Evolutionary conservation across 805 yeast genomes (phyloP).

Genomic region (Pichia cabralensis): DNA sequence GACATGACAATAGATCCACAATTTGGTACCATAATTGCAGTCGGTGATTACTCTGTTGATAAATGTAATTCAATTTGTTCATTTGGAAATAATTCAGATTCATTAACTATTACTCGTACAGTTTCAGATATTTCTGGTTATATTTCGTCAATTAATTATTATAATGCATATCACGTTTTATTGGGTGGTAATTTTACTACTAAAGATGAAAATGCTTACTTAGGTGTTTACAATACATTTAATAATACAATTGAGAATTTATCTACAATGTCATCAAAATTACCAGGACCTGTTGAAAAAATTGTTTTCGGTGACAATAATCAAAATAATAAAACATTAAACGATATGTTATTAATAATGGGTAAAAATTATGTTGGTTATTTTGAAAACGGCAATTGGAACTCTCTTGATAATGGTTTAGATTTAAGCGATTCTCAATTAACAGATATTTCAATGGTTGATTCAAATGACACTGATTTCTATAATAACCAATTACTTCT

Average conservation of each 20-base stretch:
- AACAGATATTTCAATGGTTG: slow-evolving; percentile 28
- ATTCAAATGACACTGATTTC: slow-evolving; percentile 25
- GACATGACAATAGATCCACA: slow-evolving; percentile 32
- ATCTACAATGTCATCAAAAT: slow-evolving; percentile 16
- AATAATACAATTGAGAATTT: slow-evolving; percentile 20
- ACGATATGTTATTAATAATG: slow-evolving; percentile 32
- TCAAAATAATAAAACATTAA: slow-evolving; percentile 31
- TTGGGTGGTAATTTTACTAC: slow-evolving; percentile 44
- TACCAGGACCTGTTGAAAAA: slow-evolving; percentile 25
- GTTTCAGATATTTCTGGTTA: slow-evolving; percentile 50
- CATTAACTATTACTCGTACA: slow-evolving; percentile 25
- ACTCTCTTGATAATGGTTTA: slow-evolving; percentile 29
- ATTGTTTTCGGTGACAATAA: slow-evolving; percentile 21
- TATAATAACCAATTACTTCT: slow-evolving; percentile 37
- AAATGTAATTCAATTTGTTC: slow-evolving; percentile 57
- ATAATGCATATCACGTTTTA: slow-evolving; percentile 28
- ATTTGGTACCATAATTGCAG: slow-evolving; percentile 46
- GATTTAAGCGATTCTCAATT: slow-evolving; percentile 29
- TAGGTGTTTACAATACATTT: slow-evolving; percentile 46
- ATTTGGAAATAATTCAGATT: slow-evolving; percentile 35
- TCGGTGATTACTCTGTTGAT: slow-evolving; percentile 50
- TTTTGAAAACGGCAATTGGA: slow-evolving; percentile 42
- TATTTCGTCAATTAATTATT: slow-evolving; percentile 44
- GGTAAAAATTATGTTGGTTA: slow-evolving; percentile 31
- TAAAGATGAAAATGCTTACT: slow-evolving; percentile 23